Evolutionary conservation across 768 basidiomycete species (phyloP), one percentile per base, ranked within the genome.

Genomic region (Tylopilus balloui): DNA sequence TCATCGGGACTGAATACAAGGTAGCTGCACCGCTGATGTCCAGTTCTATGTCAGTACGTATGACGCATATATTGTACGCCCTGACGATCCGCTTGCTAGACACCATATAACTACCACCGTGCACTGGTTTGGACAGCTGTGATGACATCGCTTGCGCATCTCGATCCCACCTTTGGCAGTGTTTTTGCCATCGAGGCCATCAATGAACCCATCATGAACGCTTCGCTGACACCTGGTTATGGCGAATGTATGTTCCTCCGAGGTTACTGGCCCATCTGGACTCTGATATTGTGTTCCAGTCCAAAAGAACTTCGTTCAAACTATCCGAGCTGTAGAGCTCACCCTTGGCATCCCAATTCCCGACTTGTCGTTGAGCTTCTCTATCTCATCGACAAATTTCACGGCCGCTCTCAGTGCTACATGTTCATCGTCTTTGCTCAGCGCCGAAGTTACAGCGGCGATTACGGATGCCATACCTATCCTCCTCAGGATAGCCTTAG

Each of bases 61-160:
- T 25, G n/a, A 37, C 10, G 21, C 43, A 21, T 42, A 23, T 12
- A 36, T 45, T 17, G 2, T 27, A 29, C n/a, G 25, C n/a, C 24
- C 42, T 47, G 49, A 55, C 39, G 19, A 47, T 36, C 2, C 39
- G 34, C 52, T 20, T 31, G 15, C 34, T 17, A 59, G 87, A 89
- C 83, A 2, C 69, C 71, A 4, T 71, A 78, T 45, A 91, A 91
- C 62, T 91, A 87, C 53, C 77, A 80, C 50, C 83, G 88, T 6
- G 88, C 88, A 8, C 70, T 91, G 39, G 69, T 83, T n/a, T 91
- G 88, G 88, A 80, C 86, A 0, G 81, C 81, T 12, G 84, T 90
- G 17, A 89, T 90, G 83, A 84, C 88, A 1, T 66, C 76, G 10
- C 69, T 91, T 4, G 69, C 84, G 1, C 88, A 91, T 56, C 66